Evolutionary conservation across 805 yeast genomes (phyloP).

Genomic region (Candida mattraensis): DNA sequence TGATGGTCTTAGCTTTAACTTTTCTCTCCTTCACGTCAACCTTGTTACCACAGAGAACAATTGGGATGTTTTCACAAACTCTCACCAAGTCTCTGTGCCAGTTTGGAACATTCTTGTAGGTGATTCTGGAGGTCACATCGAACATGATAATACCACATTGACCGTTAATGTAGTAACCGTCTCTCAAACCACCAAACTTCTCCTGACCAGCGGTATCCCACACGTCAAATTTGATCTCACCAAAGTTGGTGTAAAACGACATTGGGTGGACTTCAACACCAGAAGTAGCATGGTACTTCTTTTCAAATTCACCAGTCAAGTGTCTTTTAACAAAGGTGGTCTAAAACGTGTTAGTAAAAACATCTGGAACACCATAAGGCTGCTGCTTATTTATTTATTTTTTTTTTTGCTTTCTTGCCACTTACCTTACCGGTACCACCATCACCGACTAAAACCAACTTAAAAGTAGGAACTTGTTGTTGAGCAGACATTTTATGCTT

Average conservation of each 20-base stretch:
- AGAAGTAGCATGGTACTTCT: constrained; percentile 97
- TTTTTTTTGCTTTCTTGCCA: no score
- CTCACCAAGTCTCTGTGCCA: constrained; percentile 99
- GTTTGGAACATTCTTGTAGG: constrained; percentile 99
- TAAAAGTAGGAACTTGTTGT: constrained; percentile 91
- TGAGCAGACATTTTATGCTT: constrained; percentile 55
- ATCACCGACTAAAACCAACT: constrained; percentile 98
- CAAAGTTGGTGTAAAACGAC: constrained; percentile 96
- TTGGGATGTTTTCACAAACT: constrained; percentile 99
- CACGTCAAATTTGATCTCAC: constrained; percentile 98
- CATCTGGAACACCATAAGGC: not conserved
- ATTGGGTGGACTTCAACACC: constrained; percentile 99
- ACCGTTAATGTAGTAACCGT: constrained; percentile 99
- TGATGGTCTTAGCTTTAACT: constrained; percentile 99
- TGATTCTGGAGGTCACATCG: constrained; percentile 98
- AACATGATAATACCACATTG: constrained; percentile 99
- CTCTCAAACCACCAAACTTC: constrained; percentile 99
- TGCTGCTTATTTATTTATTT: no score
- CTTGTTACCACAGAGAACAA: constrained; percentile 98
- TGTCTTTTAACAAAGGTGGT: constrained; percentile 99
- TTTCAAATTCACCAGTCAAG: constrained; percentile 98
- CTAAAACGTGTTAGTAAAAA: constrained; percentile 31
- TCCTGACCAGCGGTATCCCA: constrained; percentile 99
- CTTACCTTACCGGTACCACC: constrained; percentile 99
- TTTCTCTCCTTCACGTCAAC: constrained; percentile 99